Evolutionary conservation across 73 alveolate species (phyloP).

Genomic region (Loxodes magnus): DNA sequence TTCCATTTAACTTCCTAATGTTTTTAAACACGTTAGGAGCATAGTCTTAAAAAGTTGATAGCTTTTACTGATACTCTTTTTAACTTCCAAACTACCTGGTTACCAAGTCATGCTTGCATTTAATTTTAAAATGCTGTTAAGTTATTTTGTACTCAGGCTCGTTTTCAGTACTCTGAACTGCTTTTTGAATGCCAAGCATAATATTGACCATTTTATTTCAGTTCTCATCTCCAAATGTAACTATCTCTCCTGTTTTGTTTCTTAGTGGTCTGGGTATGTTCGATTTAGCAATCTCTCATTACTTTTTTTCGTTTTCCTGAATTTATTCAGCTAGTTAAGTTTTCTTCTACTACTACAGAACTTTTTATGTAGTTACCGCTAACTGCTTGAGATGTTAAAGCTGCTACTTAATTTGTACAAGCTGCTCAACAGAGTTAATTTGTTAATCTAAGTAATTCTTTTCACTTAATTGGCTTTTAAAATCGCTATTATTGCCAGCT

Average conservation of each 20-base stretch:
- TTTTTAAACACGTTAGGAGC: conserved; percentile 59
- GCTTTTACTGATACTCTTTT: no score
- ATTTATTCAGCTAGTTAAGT: no score
- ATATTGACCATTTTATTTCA: conserved; percentile 73
- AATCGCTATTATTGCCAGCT: no score
- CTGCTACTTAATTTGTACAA: no score
- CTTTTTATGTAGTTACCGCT: no score
- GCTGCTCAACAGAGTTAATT: no score
- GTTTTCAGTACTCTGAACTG: conserved; percentile 64
- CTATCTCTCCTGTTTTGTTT: conserved; percentile 16
- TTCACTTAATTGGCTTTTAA: no score
- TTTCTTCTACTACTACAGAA: no score
- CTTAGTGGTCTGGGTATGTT: background rate
- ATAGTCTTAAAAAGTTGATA: conserved; percentile 68
- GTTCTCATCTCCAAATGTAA: conserved; percentile 73
- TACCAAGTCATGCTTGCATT: conserved; percentile 46
- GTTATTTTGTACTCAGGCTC: conserved; percentile 23
- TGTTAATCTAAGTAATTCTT: no score
- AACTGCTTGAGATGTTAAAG: no score
- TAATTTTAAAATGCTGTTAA: conserved; percentile 48
- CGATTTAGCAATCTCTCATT: background rate
- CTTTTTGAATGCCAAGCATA: conserved; percentile 84
- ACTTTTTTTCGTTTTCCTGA: no score
- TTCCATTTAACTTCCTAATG: conserved; percentile 40
- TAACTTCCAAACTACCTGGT: conserved; percentile 45